Conservation (phyloP, 1,284 basidiomycete genomes). For the Ustanciosporium gigantosporum region DNA sequence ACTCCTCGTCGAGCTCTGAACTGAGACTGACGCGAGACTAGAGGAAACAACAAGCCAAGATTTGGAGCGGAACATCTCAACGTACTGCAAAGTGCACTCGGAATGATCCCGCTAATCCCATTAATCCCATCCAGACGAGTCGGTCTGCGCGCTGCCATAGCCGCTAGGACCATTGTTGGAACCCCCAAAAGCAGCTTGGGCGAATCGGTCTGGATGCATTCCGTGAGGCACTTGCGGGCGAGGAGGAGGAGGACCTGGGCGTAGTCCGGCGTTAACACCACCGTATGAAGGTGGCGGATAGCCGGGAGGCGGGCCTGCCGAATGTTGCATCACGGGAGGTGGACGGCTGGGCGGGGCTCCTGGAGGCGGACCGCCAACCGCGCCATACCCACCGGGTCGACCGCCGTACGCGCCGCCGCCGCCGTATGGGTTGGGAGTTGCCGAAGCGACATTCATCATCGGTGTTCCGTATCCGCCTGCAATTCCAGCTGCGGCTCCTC, state of each 20-base stretch:
- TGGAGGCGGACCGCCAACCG: slow-evolving; percentile 4
- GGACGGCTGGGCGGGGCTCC: slow-evolving; percentile 29
- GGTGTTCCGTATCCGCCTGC: slow-evolving; percentile 27
- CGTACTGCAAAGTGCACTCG: too few species aligned
- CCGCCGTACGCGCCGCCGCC: slow-evolving; percentile 5
- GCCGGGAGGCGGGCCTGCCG: slow-evolving; percentile 20
- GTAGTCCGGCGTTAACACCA: slow-evolving; percentile 2
- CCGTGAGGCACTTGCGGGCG: slow-evolving; percentile 37
- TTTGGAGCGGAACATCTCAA: too few species aligned
- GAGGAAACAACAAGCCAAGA: too few species aligned
- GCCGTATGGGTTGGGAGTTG: slow-evolving; percentile 30
- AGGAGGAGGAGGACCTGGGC: slow-evolving; percentile 25
- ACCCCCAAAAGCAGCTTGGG: slow-evolving; percentile 35
- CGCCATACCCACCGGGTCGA: slow-evolving; percentile 12
- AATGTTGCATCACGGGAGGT: slow-evolving; percentile 24
- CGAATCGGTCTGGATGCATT: slow-evolving; percentile 47
- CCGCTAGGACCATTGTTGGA: too few species aligned
- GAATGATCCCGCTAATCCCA: too few species aligned
- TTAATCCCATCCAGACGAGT: too few species aligned
- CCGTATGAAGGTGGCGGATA: slow-evolving; percentile 15
- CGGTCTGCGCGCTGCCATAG: too few species aligned
- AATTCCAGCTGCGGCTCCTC: slow-evolving; percentile 1
- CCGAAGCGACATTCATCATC: slow-evolving; percentile 19
- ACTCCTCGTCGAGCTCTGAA: too few species aligned
- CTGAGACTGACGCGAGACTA: too few species aligned